Percentiles rank a stretch among this genome's conserved stretches.
These are phyloP conservation scores for Knufia fluminis DNA, from an alignment of 2,329 filamentous ascomycete species.

Conservation along the genomic window DNA sequence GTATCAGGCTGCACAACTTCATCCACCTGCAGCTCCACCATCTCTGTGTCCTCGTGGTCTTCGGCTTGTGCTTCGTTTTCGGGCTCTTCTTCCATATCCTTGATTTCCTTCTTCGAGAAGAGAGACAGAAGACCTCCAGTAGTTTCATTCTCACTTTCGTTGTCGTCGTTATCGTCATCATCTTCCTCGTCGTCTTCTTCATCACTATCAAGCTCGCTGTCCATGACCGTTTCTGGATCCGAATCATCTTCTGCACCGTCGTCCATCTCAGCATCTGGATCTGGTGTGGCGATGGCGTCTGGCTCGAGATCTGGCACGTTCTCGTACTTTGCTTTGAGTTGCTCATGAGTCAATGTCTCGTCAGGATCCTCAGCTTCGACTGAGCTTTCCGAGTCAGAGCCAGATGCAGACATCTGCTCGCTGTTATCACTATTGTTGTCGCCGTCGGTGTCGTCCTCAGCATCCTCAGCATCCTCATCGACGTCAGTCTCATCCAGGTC, in stretches of 20 bases:
- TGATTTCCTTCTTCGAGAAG: constrained; percentile 36
- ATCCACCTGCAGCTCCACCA: constrained; percentile 22
- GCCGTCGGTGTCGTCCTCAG: constrained; percentile 27
- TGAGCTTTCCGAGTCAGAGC: constrained; percentile 35
- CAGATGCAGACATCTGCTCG: constrained; percentile 38
- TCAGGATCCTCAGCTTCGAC: constrained; percentile 36
- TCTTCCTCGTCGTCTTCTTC: constrained; percentile 41
- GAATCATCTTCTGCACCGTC: constrained; percentile 27
- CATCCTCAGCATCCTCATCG: constrained; percentile 27
- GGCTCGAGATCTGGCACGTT: constrained; percentile 27
- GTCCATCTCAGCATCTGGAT: constrained; percentile 6
- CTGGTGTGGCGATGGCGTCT: not conserved
- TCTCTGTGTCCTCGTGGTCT: constrained; percentile 29
- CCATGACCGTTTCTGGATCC: constrained; percentile 33
- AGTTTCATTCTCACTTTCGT: constrained; percentile 39
- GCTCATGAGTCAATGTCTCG: constrained; percentile 37
- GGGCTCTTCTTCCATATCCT: constrained; percentile 14
- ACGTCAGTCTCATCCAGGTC: constrained; percentile 16
- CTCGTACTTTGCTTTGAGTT: constrained; percentile 40
- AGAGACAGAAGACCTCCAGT: constrained; percentile 36
- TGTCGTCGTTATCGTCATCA: constrained; percentile 36
- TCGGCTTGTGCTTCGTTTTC: constrained; percentile 16
- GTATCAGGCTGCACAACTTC: constrained; percentile 11
- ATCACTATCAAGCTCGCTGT: constrained; percentile 39
- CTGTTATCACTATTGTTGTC: constrained; percentile 28